Conservation (phyloP, 192 early-diverging fungal genomes). For the Coemansia sp. region DNA sequence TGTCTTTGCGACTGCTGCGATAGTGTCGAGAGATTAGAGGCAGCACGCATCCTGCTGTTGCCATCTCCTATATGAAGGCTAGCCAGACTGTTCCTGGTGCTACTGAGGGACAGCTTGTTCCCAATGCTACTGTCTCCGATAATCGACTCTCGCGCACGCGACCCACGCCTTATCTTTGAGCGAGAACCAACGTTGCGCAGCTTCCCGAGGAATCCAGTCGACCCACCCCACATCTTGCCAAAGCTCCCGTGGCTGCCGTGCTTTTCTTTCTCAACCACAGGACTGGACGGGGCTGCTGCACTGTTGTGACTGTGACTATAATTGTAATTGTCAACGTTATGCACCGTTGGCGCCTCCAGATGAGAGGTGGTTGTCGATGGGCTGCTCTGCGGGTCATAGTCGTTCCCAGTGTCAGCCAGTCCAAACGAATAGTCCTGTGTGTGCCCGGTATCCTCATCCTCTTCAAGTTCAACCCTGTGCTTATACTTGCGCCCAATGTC, state of each 20-base stretch:
- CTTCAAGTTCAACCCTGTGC: conserved; percentile 46
- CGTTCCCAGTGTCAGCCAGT: conserved; percentile 16
- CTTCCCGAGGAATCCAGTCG: conserved; percentile 39
- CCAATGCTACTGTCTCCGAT: background rate
- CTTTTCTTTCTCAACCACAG: conserved; percentile 6
- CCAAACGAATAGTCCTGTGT: conserved; percentile 28
- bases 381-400: conserved; percentile 17
- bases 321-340: conserved; percentile 1
- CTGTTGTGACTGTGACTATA: conserved; percentile 5
- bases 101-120: conserved; percentile 9
- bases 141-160: conserved; percentile 18
- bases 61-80: conserved; percentile 13
- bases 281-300: conserved; percentile 6
- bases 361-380: conserved; percentile 19
- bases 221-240: conserved; percentile 25
- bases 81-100: conserved; percentile 27
- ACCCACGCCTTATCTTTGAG: conserved; percentile 33
- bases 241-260: conserved; percentile 20
- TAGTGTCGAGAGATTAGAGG: conserved; percentile 25
- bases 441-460: conserved; percentile 12
- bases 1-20: conserved; percentile 15
- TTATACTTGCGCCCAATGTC: conserved; percentile 50
- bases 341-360: conserved; percentile 6
- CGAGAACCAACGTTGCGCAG: conserved; percentile 47
- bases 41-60: conserved; percentile 22